Percentiles rank a stretch among this genome's conserved stretches.
Evolutionary conservation across 1,284 basidiomycete species (phyloP).

Genomic region (Malassezia brasiliensis): DNA sequence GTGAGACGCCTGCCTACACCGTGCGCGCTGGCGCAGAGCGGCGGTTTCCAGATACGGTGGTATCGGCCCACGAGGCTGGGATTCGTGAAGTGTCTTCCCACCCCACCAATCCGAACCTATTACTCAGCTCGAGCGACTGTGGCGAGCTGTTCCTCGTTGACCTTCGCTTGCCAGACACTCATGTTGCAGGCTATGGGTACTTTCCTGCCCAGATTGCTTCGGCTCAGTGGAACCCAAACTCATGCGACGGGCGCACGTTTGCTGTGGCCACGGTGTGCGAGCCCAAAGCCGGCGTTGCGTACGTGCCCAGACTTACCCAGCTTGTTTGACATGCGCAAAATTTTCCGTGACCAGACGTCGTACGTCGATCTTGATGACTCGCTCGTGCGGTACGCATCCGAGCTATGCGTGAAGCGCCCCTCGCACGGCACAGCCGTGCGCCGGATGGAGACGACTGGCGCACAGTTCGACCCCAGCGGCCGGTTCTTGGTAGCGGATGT

Average conservation of each 20-base stretch:
- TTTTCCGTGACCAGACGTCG: background rate
- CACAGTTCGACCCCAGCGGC: conserved; percentile 15
- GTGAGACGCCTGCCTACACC: background rate
- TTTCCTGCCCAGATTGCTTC: conserved; percentile 13
- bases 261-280: conserved; percentile 8
- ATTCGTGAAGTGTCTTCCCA: conserved; percentile 19
- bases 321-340: conserved; percentile 10
- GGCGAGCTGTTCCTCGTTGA: conserved; percentile 16
- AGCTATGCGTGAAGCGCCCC: background rate
- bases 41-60: background rate
- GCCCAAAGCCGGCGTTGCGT: conserved; percentile 6
- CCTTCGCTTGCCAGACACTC: conserved; percentile 7
- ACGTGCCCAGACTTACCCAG: conserved; percentile 3
- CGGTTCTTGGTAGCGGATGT: conserved; percentile 14
- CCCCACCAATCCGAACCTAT: conserved; percentile 11
- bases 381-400: conserved; percentile 10
- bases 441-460: conserved; percentile 11
- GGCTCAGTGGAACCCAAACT: conserved; percentile 17
- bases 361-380: background rate
- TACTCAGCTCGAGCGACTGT: conserved; percentile 10
- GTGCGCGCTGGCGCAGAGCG: background rate
- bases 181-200: conserved; percentile 5
- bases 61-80: conserved; percentile 5
- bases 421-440: background rate
- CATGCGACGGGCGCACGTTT: conserved; percentile 15